These are phyloP conservation scores for Camelina hispida DNA, from an alignment of 345 rosid species.

Conservation along the genomic window DNA sequence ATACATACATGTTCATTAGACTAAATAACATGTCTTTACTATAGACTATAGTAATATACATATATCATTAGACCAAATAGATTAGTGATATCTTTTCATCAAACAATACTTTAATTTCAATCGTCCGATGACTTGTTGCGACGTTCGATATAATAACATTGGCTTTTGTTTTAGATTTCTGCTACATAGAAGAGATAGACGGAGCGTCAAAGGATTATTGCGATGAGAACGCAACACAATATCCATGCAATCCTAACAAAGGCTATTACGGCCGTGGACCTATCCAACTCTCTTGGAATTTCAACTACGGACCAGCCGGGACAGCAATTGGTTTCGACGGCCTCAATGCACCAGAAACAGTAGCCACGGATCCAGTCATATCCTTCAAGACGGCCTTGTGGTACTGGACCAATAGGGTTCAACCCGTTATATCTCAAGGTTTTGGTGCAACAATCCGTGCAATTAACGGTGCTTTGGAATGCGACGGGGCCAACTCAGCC, in stretches of 20 bases:
- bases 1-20: neutral
- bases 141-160: neutral
- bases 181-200: slow-evolving; percentile 61
- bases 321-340: slow-evolving; percentile 56
- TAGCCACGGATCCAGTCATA: slow-evolving; percentile 57
- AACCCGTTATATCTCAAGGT: slow-evolving; percentile 57
- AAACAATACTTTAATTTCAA: too few relatives aligned
- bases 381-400: slow-evolving; percentile 73
- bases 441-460: slow-evolving; percentile 74
- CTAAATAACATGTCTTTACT: too few relatives aligned
- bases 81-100: too few relatives aligned
- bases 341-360: slow-evolving; percentile 61
- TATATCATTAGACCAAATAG: too few relatives aligned
- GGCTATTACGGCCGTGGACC: slow-evolving; percentile 72
- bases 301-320: slow-evolving; percentile 72
- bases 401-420: slow-evolving; percentile 70
- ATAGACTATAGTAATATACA: too few relatives aligned
- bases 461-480: slow-evolving; percentile 63
- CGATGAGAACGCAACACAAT: slow-evolving; percentile 48
- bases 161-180: slow-evolving; percentile 51
- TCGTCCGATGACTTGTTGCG: neutral
- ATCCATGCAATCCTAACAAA: slow-evolving; percentile 61
- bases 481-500: slow-evolving; percentile 52
- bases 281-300: slow-evolving; percentile 68
- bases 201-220: slow-evolving; percentile 57